phyloP scores from a whole-genome alignment of 768 basidiomycete genomes.

The Crucibulum laeve region DNA sequence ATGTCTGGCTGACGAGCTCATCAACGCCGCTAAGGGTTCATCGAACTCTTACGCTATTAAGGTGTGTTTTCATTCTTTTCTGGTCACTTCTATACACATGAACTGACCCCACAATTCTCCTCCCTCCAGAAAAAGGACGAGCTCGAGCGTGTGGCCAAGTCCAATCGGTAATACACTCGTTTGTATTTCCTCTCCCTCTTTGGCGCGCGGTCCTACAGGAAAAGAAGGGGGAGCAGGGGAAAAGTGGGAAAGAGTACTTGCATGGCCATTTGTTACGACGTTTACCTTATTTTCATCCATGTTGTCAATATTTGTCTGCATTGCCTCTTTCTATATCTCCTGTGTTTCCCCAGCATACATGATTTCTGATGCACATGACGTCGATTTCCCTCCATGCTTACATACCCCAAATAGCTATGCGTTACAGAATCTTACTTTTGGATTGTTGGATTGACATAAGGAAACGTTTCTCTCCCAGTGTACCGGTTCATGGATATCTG shows the following conservation, averaged over 20 bases:
- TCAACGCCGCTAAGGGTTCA: conserved; percentile 99
- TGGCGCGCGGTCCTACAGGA: conserved; percentile 18
- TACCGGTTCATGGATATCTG: too few species aligned
- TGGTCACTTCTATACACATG: not conserved
- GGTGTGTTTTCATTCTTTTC: conserved; percentile 37
- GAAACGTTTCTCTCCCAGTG: too few species aligned
- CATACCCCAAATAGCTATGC: not conserved
- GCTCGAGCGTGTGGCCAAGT: conserved; percentile 99
- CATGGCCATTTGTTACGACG: not conserved
- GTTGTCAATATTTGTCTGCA: not conserved
- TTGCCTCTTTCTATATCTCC: not conserved
- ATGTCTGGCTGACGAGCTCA: conserved; percentile 98
- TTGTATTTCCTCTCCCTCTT: conserved; percentile 10
- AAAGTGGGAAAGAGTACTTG: not conserved
- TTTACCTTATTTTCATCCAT: not conserved
- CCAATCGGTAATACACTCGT: conserved; percentile 87
- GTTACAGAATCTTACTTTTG: too few species aligned
- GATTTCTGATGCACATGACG: conserved; percentile 5
- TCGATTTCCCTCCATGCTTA: not conserved
- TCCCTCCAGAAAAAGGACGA: conserved; percentile 90
- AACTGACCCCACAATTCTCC: conserved; percentile 7
- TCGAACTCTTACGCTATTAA: conserved; percentile 99
- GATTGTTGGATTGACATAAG: too few species aligned
- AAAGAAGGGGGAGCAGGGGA: conserved; percentile 12
- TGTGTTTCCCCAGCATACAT: not conserved